These are phyloP conservation scores for Arthrinium puccinioides DNA, from an alignment of 2,329 filamentous ascomycete species.

Conservation along the genomic window DNA sequence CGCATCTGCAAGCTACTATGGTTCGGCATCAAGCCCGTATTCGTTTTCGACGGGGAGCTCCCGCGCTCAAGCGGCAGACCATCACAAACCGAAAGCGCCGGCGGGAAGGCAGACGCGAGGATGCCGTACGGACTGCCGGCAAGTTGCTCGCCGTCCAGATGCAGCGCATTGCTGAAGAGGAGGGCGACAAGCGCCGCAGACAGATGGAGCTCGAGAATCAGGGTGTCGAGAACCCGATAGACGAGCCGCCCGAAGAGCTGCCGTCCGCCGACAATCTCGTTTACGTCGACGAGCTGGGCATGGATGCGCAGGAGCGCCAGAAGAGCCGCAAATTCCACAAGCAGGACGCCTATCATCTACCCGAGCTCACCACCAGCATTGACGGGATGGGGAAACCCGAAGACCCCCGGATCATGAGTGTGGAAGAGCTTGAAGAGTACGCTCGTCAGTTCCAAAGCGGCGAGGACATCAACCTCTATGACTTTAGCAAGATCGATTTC, in stretches of 20 bases:
- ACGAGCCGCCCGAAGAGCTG: constrained; percentile 58
- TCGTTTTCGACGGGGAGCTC: constrained; percentile 98
- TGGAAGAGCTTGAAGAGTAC: constrained; percentile 90
- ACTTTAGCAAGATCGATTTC: constrained; percentile 98
- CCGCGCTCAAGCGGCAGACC: constrained; percentile 83
- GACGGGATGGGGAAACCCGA: constrained; percentile 82
- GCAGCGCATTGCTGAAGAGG: constrained; percentile 82
- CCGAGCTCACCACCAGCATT: constrained; percentile 73
- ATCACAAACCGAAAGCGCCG: constrained; percentile 71
- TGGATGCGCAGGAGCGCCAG: constrained; percentile 69
- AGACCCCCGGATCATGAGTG: constrained; percentile 92
- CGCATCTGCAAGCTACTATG: constrained; percentile 96
- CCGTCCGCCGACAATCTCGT: constrained; percentile 65
- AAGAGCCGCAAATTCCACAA: constrained; percentile 76
- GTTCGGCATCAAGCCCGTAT: constrained; percentile 93
- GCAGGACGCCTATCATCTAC: constrained; percentile 91
- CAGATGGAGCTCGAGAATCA: constrained; percentile 37
- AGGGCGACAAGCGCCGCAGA: constrained; percentile 57
- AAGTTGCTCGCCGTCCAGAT: constrained; percentile 92
- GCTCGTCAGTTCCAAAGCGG: constrained; percentile 86
- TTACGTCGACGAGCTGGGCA: constrained; percentile 84
- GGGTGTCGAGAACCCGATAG: constrained; percentile 21
- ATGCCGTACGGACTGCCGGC: constrained; percentile 85
- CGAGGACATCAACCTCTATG: constrained; percentile 86
- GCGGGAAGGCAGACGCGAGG: constrained; percentile 82